Base-by-base conservation (phyloP, 1,284 basidiomycete genomes). In the Rhodotorula sp. region DNA sequence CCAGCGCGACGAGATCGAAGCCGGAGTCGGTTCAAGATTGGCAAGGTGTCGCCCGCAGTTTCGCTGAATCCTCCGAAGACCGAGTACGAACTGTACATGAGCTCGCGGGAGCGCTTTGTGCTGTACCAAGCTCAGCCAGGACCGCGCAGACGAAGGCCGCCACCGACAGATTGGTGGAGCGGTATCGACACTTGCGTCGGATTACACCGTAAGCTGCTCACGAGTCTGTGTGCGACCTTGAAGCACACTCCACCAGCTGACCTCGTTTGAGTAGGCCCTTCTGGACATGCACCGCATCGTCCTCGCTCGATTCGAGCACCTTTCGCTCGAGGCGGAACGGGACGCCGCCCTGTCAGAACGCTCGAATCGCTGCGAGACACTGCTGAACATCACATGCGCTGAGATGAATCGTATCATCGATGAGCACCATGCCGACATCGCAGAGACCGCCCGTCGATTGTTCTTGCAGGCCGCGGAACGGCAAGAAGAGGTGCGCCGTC, bases 371-470 rank as follows among this genome's bases (percentile, higher is more conserved):
- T 93, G 90, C 80, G 92, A 94, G 81, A 93, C 92, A 0, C 90
- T 93, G 12, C 82, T 94, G 34, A 93, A 93, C 80, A 88, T 88
- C 5, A 92, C 92, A 0, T 89, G 92, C 86, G 90, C 91, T 5
- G 92, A 93, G 82, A 88, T 93, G 85, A 89, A 91, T 68, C 88
- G 76, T 0, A 47, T 78, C 5, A 77, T 79, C 61, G 57, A 63
- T 6, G 76, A 81, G 49, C 67, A 79, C 5, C 70, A 70, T 12
- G 71, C 78, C 64, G 79, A 80, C 26, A 29, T 76, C 20, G 49
- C 39, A 6, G 62, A 39, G 14, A 46, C 62, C 12, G 58, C 71
- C 5, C 26, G 26, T 57, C 39, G 31, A 5, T 58, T 69, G 43
- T 64, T 77, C 2, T 67, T 74, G 14, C 68, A 48, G 2, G 34